Conservation (phyloP, 805 yeast species). For the Maudiozyma barnettii region DNA sequence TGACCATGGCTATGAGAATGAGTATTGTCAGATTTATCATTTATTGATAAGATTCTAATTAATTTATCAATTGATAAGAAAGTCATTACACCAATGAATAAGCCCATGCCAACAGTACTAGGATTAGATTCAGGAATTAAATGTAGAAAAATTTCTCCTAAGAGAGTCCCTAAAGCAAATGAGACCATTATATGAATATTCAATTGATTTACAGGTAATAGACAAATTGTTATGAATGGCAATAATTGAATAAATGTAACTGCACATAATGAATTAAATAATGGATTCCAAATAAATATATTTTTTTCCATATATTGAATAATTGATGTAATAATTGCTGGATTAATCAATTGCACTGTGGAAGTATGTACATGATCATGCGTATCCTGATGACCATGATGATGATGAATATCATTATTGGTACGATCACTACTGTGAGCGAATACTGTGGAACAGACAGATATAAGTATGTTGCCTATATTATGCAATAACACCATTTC, state of each 20-base stretch:
- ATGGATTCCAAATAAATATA: conserved; percentile 32
- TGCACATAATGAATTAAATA: conserved; percentile 53
- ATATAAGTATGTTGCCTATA: neutral
- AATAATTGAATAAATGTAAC: conserved; percentile 56
- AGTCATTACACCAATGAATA: conserved; percentile 50
- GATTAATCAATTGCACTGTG: neutral
- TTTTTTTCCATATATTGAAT: conserved; percentile 6
- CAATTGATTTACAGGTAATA: conserved; percentile 36
- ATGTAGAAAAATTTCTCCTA: conserved; percentile 69
- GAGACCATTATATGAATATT: conserved; percentile 19
- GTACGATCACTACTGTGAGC: conserved; percentile 2
- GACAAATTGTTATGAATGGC: conserved; percentile 47
- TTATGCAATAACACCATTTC: too few species aligned
- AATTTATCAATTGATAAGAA: conserved; percentile 57
- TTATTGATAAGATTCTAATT: conserved; percentile 31
- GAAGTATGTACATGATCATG: neutral
- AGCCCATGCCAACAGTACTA: conserved; percentile 40
- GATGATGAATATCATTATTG: too few species aligned
- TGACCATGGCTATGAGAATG: conserved; percentile 32
- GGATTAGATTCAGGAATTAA: conserved; percentile 49
- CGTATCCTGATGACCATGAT: conserved; percentile 1
- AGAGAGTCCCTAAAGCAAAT: conserved; percentile 67
- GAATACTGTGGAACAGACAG: neutral
- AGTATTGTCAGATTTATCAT: neutral
- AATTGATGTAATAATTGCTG: neutral